Base-by-base conservation (phyloP, 805 yeast species). In the Candida succiphila region DNA sequence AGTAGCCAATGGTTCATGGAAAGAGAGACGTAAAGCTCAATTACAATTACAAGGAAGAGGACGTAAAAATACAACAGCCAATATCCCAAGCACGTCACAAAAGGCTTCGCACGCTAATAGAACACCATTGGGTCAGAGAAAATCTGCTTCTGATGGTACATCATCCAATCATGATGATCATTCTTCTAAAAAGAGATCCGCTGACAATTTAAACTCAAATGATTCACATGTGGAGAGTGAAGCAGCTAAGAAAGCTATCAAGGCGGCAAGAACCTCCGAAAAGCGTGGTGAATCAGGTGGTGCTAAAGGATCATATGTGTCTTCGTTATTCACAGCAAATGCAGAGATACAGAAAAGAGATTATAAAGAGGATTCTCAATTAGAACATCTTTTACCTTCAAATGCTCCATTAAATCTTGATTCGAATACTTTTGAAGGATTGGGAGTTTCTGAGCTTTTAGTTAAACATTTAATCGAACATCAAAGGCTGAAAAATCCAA, bases 381-480 rank as follows among this genome's bases (percentile, higher is more conserved):
- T 52, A 7, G 54, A 49, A 15, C 41, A 36, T 10, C 29, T 36
- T 9, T 39, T 48, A 2, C 83, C 94, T 1, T 85, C 96, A 0
- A 92, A 92, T 59, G 96, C 96, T 0, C 96, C 96, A 1, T 52
- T 84, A 20, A 67, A 62, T 14, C n/a, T n/a, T n/a, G 87, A 80
- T 46, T 62, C 77, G 1, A 72, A 82, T 8, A 63, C 82, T 4
- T 89, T 89, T 47, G 65, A 58, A 14, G 84, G 85, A 0, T 58
- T 89, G 29, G 94, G 94, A 0, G 54, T 88, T 13, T 70, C 71
- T 39, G 70, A 64, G 2, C 54, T 59, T 21, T 53, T 89, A 26
- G 48, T 69, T 1, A 54, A 53, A 7, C 81, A 78, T 46, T 55
- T 89, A 36, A 61, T 65, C 2, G 73, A 70, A 6, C 69, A 68